Percentiles rank a stretch among this genome's conserved stretches.
These are phyloP conservation scores for Kalmusia sp. DNA, from an alignment of 2,329 filamentous ascomycete genomes.

Conservation along the genomic window DNA sequence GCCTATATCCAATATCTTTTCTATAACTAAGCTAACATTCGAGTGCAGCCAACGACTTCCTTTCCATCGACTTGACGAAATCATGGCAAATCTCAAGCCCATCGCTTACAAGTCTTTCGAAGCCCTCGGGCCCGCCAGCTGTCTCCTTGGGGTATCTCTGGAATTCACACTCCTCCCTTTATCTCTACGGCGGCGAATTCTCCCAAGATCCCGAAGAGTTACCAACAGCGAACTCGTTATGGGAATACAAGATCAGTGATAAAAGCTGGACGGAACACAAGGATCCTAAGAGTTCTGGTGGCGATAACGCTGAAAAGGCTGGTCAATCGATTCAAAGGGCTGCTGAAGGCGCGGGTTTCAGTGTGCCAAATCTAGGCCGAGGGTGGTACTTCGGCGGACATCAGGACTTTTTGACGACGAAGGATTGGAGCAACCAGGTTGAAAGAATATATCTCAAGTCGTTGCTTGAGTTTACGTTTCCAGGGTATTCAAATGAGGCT, in stretches of 20 bases:
- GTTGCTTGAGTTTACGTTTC: constrained; percentile 77
- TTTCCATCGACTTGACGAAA: constrained; percentile 73
- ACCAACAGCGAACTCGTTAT: constrained; percentile 68
- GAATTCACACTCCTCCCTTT: constrained; percentile 74
- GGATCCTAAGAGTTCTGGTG: constrained; percentile 67
- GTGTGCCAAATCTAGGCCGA: constrained; percentile 71
- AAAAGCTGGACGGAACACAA: constrained; percentile 69
- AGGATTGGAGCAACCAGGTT: constrained; percentile 72
- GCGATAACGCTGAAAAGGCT: constrained; percentile 66
- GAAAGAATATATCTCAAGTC: constrained; percentile 74
- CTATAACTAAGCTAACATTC: constrained; percentile 10
- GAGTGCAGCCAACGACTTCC: constrained; percentile 65
- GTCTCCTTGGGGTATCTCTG: constrained; percentile 78
- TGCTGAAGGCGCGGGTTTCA: constrained; percentile 76
- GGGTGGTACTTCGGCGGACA: constrained; percentile 85
- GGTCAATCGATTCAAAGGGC: constrained; percentile 69
- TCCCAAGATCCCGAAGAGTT: constrained; percentile 66
- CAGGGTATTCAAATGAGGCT: constrained; percentile 70
- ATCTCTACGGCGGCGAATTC: constrained; percentile 77
- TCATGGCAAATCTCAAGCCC: constrained; percentile 74
- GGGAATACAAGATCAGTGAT: constrained; percentile 71
- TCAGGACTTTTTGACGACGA: constrained; percentile 68
- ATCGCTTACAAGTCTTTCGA: constrained; percentile 66
- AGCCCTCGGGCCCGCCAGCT: constrained; percentile 72
- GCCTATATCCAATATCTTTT: constrained; percentile 23